Base-by-base conservation (phyloP, 352 stramenopile genomes). In the Aphanomyces stellatus region DNA sequence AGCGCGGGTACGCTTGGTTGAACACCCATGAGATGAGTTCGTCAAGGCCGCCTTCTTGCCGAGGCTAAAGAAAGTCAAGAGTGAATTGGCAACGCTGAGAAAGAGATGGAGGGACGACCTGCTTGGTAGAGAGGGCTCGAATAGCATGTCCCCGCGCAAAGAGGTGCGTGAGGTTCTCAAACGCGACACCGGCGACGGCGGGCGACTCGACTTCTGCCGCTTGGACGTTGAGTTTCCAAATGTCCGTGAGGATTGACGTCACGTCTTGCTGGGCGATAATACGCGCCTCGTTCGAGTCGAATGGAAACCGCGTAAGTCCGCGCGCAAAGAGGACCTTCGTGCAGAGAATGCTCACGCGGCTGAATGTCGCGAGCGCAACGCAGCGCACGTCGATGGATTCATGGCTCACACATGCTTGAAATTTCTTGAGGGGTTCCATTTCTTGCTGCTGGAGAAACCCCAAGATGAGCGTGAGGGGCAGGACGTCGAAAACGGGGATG, bases 211-310 rank as follows among this genome's bases (percentile, higher is more conserved):
- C 62, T 1, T 77, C 74, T 6, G 90, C 62, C 17, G 79, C 77
- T 43, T 92, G 82, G 53, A 88, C 85, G 68, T 90, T 87, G 59
- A 92, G 63, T 63, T 91, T 92, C 82, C 84, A 92, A 24, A 84
- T 83, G 71, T 94, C 85, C 6, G 74, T 76, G 25, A 90, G 74
- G 31, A 94, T 76, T 15, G 75, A 89, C 72, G 80, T 84, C 3
- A 90, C 66, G 56, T 94, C 83, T 73, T 94, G 85, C 59, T 92
- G 85, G 60, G 79, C 88, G 51, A 85, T 83, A 62, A 90, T 82
- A 40, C 85, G 78, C 2, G 85, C 78, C 60, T 93, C 85, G 53
- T 94, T 81, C 4, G 85, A 91, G 46, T 94, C 85, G 51, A 94
- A 92, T 5, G 85, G 79, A 63, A 94, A 91, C 27, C 76, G 76